Conservation (phyloP, 202 grass and related monocot genomes). For the Digitaria exilis region DNA sequence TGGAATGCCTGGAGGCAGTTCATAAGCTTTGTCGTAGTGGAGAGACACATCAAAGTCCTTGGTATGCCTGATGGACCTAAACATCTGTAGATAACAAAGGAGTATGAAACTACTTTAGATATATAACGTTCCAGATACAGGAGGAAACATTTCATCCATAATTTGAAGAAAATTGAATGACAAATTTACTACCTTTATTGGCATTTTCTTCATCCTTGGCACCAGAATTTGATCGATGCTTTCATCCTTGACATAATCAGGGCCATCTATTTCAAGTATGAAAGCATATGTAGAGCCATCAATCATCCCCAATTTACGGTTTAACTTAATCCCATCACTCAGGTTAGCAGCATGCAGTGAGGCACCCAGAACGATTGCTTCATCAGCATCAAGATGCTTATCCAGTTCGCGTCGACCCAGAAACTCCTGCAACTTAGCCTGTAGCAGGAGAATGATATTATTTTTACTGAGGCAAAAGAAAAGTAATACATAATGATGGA, state of each 20-base stretch:
- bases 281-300: slow-evolving; percentile 97
- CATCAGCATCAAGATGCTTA: slow-evolving; percentile 98
- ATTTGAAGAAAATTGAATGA: neutral
- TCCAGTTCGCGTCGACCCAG: slow-evolving; percentile 71
- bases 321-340: slow-evolving; percentile 98
- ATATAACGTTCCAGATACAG: slow-evolving; percentile 14
- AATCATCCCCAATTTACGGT: slow-evolving; percentile 96
- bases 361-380: slow-evolving; percentile 94
- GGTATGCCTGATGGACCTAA: slow-evolving; percentile 84
- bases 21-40: slow-evolving; percentile 72
- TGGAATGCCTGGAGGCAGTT: slow-evolving; percentile 80
- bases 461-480: neutral
- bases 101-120: slow-evolving; percentile 30
- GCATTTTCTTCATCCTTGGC: slow-evolving; percentile 99
- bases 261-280: slow-evolving; percentile 72
- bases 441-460: slow-evolving; percentile 42
- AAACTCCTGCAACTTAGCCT: slow-evolving; percentile 95
- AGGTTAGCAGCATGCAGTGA: slow-evolving; percentile 98
- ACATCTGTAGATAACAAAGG: slow-evolving; percentile 69
- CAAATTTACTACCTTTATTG: slow-evolving; percentile 61
- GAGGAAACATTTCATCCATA: neutral
- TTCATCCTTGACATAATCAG: slow-evolving; percentile 78
- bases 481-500: neutral
- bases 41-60: slow-evolving; percentile 94
- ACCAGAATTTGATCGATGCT: slow-evolving; percentile 72